Percentiles rank a stretch among this genome's conserved stretches.
Evolutionary conservation across 129 eudicot genomes (phyloP).

Genomic region (Ambrosia artemisiifolia): DNA sequence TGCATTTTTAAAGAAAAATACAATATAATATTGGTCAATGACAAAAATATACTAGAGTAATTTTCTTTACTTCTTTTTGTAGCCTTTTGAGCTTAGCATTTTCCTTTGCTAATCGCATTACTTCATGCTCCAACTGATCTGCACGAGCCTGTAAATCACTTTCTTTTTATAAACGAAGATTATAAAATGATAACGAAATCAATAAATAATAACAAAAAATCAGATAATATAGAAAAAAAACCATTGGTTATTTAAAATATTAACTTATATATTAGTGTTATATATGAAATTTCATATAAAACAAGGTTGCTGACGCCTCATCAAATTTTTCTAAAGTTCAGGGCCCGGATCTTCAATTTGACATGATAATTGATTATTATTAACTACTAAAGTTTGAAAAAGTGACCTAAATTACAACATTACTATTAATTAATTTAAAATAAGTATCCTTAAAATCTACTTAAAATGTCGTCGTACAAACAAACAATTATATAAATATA

Average conservation of each 20-base stretch:
- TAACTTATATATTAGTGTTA: neutral
- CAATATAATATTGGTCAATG: neutral
- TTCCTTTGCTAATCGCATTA: slow-evolving; percentile 35
- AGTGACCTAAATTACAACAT: too few species aligned
- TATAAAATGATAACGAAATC: neutral
- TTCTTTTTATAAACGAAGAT: neutral
- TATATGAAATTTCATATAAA: neutral
- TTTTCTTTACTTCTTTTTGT: slow-evolving; percentile 32
- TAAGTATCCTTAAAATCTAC: too few species aligned
- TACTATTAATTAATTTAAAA: too few species aligned
- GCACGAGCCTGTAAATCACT: slow-evolving; percentile 40
- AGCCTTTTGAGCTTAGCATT: slow-evolving; percentile 46
- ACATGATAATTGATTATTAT: too few species aligned
- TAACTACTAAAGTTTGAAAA: too few species aligned
- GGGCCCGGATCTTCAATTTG: too few species aligned
- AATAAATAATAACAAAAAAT: neutral
- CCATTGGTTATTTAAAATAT: neutral
- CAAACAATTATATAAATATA: too few species aligned
- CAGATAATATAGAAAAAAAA: neutral
- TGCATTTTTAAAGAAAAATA: neutral
- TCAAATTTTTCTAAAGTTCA: neutral
- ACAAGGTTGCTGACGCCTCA: neutral
- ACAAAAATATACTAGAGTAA: neutral
- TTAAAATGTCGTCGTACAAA: too few species aligned
- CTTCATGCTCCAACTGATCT: slow-evolving; percentile 42